These are phyloP conservation scores for Diutina pseudorugosa DNA, from an alignment of 1,139 yeast species.

Conservation along the genomic window DNA sequence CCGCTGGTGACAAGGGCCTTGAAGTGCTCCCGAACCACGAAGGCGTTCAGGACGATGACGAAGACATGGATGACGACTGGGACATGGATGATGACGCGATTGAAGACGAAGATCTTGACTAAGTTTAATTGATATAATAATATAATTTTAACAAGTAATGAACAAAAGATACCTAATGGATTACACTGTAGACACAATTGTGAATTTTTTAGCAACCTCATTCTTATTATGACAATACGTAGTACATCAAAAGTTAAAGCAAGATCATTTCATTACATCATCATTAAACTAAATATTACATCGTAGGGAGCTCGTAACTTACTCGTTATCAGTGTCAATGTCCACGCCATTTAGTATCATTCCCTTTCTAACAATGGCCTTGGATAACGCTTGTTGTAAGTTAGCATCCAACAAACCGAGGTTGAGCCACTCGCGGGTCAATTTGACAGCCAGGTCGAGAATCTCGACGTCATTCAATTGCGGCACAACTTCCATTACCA, in stretches of 20 bases:
- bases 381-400: background rate
- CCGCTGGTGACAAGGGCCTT: slow-evolving; percentile 49
- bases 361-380: background rate
- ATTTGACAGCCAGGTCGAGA: background rate
- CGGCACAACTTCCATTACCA: background rate
- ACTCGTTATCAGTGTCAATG: background rate
- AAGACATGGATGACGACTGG: slow-evolving; percentile 39
- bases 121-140: background rate
- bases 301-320: background rate
- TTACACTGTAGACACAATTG: no score
- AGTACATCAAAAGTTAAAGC: no score
- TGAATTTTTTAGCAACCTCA: no score
- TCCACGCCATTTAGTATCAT: slow-evolving; percentile 1
- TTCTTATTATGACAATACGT: no score
- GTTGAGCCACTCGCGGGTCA: slow-evolving; percentile 2
- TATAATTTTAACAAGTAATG: background rate
- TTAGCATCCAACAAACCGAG: background rate
- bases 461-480: background rate
- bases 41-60: slow-evolving; percentile 33
- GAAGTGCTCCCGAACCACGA: slow-evolving; percentile 84
- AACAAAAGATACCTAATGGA: no score
- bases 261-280: background rate
- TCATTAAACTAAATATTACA: background rate
- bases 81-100: slow-evolving; percentile 29
- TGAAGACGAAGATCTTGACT: slow-evolving; percentile 9